A percentile compares a stretch with the other conserved stretches of the same genome.
Conservation (phyloP, 257 asterid genomes). For the Leonotis leonurus region DNA sequence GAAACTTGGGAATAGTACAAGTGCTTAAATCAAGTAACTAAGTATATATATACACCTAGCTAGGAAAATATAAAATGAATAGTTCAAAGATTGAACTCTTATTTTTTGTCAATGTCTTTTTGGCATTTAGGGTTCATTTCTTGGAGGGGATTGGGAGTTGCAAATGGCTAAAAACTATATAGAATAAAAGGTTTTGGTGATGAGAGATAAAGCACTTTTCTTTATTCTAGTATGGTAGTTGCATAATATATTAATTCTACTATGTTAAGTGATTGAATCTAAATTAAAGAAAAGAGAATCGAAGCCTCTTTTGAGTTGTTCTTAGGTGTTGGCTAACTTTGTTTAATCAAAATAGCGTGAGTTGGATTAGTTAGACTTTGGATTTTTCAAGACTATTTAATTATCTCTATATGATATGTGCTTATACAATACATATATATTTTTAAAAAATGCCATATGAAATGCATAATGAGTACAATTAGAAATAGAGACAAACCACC, state of each 20-base stretch:
- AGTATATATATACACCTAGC: no score
- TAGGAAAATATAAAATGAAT: no score
- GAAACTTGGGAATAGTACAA: background rate
- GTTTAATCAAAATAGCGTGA: constrained; percentile 31
- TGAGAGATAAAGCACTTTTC: constrained; percentile 9
- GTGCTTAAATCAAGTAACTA: constrained; percentile 9
- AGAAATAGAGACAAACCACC: background rate
- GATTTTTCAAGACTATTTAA: constrained; percentile 17
- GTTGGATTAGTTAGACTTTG: constrained; percentile 44
- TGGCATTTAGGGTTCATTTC: constrained; percentile 21
- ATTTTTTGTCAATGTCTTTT: constrained; percentile 21
- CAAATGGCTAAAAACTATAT: constrained; percentile 22
- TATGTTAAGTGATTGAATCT: no score
- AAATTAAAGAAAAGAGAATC: constrained; percentile 18
- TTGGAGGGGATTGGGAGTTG: constrained; percentile 34
- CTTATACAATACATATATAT: background rate
- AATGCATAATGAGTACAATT: background rate
- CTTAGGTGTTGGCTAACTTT: constrained; percentile 28
- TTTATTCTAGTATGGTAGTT: constrained; percentile 1
- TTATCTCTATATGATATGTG: constrained; percentile 1
- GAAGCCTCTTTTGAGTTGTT: constrained; percentile 52
- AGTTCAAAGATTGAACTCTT: background rate
- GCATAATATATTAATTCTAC: no score
- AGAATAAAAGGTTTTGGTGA: constrained; percentile 19
- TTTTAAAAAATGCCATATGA: background rate